These are phyloP conservation scores for Clavariopsis aquatica DNA, from an alignment of 495 filamentous ascomycete species.

Conservation along the genomic window DNA sequence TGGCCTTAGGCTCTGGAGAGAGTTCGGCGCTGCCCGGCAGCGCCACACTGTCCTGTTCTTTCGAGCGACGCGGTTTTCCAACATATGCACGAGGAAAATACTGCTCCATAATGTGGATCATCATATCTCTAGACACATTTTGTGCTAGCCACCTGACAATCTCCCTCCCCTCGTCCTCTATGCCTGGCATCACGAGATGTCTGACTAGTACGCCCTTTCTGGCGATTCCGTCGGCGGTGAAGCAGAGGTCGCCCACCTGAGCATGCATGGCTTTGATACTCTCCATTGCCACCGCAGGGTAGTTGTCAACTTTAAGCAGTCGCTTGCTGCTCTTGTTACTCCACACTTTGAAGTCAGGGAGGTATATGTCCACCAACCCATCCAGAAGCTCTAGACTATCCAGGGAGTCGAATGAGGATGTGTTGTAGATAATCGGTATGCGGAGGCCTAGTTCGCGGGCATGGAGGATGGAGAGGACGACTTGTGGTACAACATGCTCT, in stretches of 20 bases:
- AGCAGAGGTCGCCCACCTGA: conserved; percentile 75
- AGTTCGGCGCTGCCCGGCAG: conserved; percentile 22
- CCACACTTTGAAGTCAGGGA: conserved; percentile 82
- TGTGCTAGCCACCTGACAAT: conserved; percentile 71
- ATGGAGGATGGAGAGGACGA: conserved; percentile 67
- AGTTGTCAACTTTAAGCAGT: conserved; percentile 72
- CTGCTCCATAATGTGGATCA: conserved; percentile 64
- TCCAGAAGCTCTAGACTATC: conserved; percentile 67
- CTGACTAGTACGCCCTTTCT: conserved; percentile 70
- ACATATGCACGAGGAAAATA: conserved; percentile 76
- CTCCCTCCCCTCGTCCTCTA: conserved; percentile 63
- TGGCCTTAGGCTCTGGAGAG: conserved; percentile 40
- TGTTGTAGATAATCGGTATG: conserved; percentile 77
- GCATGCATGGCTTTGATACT: conserved; percentile 73
- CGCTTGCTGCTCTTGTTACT: conserved; percentile 60
- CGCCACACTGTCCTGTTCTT: conserved; percentile 12
- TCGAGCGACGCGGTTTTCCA: conserved; percentile 60
- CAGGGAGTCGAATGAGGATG: conserved; percentile 71
- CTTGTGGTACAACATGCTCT: conserved; percentile 77
- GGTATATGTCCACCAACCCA: conserved; percentile 75
- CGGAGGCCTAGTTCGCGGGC: conserved; percentile 65
- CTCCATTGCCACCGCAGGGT: conserved; percentile 64
- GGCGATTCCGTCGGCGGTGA: conserved; percentile 73
- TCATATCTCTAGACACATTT: conserved; percentile 67
- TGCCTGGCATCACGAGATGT: conserved; percentile 78